Percentiles rank a stretch among this genome's conserved stretches.
These are phyloP conservation scores for Clonostachys chloroleuca DNA, from an alignment of 2,329 filamentous ascomycete species.

Conservation along the genomic window DNA sequence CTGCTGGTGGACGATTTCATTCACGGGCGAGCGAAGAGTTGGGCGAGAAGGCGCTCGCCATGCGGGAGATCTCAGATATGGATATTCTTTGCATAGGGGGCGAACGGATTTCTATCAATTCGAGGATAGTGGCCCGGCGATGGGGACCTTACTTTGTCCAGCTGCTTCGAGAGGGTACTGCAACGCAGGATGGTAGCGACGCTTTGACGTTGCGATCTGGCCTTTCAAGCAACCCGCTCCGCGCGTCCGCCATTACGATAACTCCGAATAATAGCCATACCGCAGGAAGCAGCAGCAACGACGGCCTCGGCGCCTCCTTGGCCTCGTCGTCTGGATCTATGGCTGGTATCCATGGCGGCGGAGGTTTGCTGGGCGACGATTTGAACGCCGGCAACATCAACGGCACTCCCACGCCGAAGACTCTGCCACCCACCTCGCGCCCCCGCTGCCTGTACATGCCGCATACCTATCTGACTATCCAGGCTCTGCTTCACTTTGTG, in stretches of 20 bases:
- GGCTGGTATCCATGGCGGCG: slow-evolving; percentile 9
- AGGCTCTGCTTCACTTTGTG: slow-evolving; percentile 86
- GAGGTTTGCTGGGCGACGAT: slow-evolving; percentile 26
- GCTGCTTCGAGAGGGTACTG: slow-evolving; percentile 75
- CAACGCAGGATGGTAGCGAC: slow-evolving; percentile 68
- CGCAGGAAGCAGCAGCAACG: slow-evolving; percentile 25
- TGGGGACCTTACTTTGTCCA: slow-evolving; percentile 98
- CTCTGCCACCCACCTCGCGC: slow-evolving; percentile 58
- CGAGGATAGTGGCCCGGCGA: slow-evolving; percentile 76
- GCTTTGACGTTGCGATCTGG: slow-evolving; percentile 69
- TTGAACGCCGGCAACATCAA: slow-evolving; percentile 38
- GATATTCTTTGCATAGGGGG: slow-evolving; percentile 89
- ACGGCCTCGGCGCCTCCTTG: neutral
- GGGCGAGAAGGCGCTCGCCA: slow-evolving; percentile 71
- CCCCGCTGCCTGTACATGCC: slow-evolving; percentile 89
- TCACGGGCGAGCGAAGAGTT: slow-evolving; percentile 79
- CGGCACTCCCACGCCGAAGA: slow-evolving; percentile 50
- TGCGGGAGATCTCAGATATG: slow-evolving; percentile 93
- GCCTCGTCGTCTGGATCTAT: slow-evolving; percentile 9
- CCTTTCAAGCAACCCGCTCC: slow-evolving; percentile 50
- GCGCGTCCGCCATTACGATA: slow-evolving; percentile 83
- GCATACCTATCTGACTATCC: slow-evolving; percentile 84
- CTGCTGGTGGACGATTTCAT: slow-evolving; percentile 71
- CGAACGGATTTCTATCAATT: slow-evolving; percentile 91
- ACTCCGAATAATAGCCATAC: slow-evolving; percentile 60